phyloP scores from a whole-genome alignment of 208 protist genomes.

The Acanthamoeba sp. region DNA sequence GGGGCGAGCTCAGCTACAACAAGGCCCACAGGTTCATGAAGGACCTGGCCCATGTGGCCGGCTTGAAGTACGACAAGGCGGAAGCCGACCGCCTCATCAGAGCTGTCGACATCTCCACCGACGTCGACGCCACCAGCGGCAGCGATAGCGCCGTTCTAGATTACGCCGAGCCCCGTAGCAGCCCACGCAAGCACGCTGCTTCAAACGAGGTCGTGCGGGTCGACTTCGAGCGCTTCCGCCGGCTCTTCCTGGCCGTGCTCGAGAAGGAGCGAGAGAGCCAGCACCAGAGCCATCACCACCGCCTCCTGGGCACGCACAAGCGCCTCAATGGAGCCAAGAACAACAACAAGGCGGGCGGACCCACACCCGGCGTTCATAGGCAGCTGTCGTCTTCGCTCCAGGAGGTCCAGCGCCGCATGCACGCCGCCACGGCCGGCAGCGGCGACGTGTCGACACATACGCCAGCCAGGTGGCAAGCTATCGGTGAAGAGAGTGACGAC shows the following conservation, averaged over 20 bases:
- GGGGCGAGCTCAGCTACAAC: not conserved
- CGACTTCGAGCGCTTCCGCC: slow-evolving; percentile 32
- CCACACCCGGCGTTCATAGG: not conserved
- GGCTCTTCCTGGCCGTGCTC: not conserved
- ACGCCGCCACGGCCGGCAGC: not conserved
- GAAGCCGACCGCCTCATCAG: slow-evolving; percentile 1
- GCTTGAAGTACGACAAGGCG: slow-evolving; percentile 40
- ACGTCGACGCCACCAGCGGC: too few species aligned
- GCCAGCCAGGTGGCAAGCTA: not conserved
- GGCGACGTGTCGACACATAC: not conserved
- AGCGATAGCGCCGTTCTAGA: too few species aligned
- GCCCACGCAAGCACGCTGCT: not conserved
- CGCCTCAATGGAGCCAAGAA: not conserved
- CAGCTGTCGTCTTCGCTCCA: slow-evolving; percentile 5
- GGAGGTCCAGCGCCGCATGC: not conserved
- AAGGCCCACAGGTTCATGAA: slow-evolving; percentile 38
- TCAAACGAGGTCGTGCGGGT: not conserved
- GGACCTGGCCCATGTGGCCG: slow-evolving; percentile 8
- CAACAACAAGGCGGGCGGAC: not conserved
- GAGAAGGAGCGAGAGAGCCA: not conserved
- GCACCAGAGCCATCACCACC: not conserved
- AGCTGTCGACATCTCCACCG: not conserved
- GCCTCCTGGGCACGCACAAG: not conserved
- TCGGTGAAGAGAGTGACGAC: not conserved
- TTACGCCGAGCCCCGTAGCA: not conserved